Evolutionary conservation across 1,284 basidiomycete species (phyloP).

Genomic region (Takashimella koratensis): DNA sequence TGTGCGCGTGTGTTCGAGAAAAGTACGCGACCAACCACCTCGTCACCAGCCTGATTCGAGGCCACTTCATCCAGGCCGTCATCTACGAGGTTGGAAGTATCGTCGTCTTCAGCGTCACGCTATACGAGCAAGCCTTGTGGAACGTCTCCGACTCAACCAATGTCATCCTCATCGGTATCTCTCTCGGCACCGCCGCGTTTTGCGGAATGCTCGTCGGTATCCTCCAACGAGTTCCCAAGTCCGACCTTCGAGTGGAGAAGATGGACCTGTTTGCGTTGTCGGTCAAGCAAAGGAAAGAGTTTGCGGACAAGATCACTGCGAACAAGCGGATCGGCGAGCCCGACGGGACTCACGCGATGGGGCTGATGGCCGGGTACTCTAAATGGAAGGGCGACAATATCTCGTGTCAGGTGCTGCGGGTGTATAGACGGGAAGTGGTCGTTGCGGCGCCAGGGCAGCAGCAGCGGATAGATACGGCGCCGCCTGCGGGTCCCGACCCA

Average conservation of each 20-base stretch:
- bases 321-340: constrained; percentile 6
- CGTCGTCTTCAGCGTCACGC: background rate
- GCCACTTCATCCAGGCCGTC: background rate
- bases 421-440: background rate
- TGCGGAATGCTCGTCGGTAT: background rate
- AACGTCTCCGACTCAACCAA: background rate
- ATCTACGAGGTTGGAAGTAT: background rate
- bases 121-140: background rate
- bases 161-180: background rate
- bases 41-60: background rate
- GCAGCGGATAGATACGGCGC: background rate
- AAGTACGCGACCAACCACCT: background rate
- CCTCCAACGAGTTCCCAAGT: background rate
- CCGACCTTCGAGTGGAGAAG: background rate
- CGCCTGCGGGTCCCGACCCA: background rate
- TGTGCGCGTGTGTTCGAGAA: background rate
- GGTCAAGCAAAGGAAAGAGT: background rate
- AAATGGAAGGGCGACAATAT: constrained; percentile 5
- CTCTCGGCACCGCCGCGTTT: background rate
- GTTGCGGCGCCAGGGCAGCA: background rate
- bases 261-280: background rate
- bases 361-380: constrained; percentile 5
- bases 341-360: constrained; percentile 2
- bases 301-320: background rate
- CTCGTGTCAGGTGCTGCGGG: constrained; percentile 6